phyloP scores from a whole-genome alignment of 495 filamentous ascomycete species.

The Parachaetomium inaequale region DNA sequence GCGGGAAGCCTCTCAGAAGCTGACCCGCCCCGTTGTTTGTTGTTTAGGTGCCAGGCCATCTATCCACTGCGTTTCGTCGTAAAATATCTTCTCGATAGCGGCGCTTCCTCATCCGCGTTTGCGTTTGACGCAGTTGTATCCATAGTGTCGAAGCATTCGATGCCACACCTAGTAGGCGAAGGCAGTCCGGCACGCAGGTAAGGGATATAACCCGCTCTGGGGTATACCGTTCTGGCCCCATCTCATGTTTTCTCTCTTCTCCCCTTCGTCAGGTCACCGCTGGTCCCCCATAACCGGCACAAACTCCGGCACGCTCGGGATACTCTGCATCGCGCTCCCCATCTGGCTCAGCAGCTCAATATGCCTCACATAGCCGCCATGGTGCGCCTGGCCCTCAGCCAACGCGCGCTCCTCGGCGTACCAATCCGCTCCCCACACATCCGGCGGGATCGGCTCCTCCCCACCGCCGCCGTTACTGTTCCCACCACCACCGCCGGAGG shows the following conservation, averaged over 20 bases:
- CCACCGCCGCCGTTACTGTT: neutral
- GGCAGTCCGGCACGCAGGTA: neutral
- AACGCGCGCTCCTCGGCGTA: slow-evolving; percentile 39
- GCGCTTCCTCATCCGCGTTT: neutral
- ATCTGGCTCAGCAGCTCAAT: slow-evolving; percentile 50
- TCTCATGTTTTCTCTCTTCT: neutral
- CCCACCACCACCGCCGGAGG: neutral
- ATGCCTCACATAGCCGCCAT: slow-evolving; percentile 39
- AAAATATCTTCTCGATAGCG: neutral
- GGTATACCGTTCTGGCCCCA: neutral
- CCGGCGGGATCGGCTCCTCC: slow-evolving; percentile 42
- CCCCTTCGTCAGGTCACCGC: neutral
- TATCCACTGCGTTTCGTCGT: neutral
- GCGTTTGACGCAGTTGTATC: neutral
- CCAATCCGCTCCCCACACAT: slow-evolving; percentile 50
- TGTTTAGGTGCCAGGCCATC: neutral
- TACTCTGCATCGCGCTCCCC: slow-evolving; percentile 36
- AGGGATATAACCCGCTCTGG: neutral
- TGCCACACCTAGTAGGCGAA: neutral
- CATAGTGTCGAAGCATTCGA: too few species aligned
- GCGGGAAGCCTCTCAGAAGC: neutral
- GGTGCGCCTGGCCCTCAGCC: slow-evolving; percentile 26
- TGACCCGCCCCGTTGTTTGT: neutral
- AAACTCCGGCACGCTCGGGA: slow-evolving; percentile 31
- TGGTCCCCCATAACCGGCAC: slow-evolving; percentile 11